phyloP scores from a whole-genome alignment of 1,139 yeast genomes.

The Wickerhamomyces sp. region DNA sequence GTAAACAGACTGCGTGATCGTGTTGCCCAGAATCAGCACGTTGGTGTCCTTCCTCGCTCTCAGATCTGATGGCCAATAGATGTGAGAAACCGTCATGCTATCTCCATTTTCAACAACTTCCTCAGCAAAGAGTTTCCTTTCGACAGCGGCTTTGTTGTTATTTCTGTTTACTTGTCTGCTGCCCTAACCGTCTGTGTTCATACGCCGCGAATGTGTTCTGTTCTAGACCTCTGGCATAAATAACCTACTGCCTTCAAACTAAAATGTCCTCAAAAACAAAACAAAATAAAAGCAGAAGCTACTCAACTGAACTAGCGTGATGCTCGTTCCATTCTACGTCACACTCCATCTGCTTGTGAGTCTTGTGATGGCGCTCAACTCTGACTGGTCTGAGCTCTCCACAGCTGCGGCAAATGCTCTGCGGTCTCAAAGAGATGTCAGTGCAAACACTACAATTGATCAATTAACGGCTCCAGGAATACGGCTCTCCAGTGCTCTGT shows the following conservation, averaged over 20 bases:
- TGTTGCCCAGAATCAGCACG: slow-evolving; percentile 10
- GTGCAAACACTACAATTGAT: slow-evolving; percentile 50
- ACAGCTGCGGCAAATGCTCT: slow-evolving; percentile 33
- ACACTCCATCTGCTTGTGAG: slow-evolving; percentile 1
- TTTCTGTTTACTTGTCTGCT: no score
- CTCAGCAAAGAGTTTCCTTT: no score
- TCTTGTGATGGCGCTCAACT: neutral
- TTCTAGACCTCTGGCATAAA: no score
- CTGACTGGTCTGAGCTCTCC: slow-evolving; percentile 22
- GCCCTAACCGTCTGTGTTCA: no score
- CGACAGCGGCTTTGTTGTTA: no score
- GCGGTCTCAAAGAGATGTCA: slow-evolving; percentile 67
- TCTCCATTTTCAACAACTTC: no score
- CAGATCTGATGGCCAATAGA: slow-evolving; percentile 32
- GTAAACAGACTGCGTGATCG: slow-evolving; percentile 15
- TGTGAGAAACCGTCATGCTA: slow-evolving; percentile 24
- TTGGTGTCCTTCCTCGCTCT: slow-evolving; percentile 7
- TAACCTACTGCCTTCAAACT: no score
- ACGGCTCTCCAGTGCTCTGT: slow-evolving; percentile 45
- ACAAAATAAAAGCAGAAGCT: no score
- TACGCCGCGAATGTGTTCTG: no score
- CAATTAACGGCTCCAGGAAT: slow-evolving; percentile 57
- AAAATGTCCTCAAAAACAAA: no score
- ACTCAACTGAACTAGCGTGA: no score
- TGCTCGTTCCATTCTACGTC: no score